phyloP scores from a whole-genome alignment of 345 rosid genomes.

The Pseudoturritis turrita region DNA sequence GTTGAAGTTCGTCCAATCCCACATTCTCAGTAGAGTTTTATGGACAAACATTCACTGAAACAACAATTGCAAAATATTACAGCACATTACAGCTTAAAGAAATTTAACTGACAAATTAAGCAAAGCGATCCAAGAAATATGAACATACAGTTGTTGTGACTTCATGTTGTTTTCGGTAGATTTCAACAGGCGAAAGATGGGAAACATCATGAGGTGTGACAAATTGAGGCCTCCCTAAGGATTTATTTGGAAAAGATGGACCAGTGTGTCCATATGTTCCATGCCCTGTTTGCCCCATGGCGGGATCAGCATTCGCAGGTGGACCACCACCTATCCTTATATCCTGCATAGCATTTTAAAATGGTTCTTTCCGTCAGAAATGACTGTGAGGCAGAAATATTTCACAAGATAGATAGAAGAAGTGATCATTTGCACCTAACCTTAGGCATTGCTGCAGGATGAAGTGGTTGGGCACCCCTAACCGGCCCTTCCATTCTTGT shows the following conservation, averaged over 20 bases:
- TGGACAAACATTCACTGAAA: conserved; percentile 41
- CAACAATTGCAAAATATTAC: conserved; percentile 32
- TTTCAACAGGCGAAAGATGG: conserved; percentile 62
- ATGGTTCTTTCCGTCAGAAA: neutral
- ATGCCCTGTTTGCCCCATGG: conserved; percentile 45
- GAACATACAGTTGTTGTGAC: conserved; percentile 72
- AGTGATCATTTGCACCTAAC: conserved; percentile 31
- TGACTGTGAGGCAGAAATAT: neutral
- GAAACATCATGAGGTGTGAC: conserved; percentile 41
- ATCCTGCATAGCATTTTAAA: conserved; percentile 45
- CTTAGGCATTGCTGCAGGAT: conserved; percentile 51
- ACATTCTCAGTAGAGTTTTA: conserved; percentile 33
- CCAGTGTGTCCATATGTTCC: conserved; percentile 43
- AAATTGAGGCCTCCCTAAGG: conserved; percentile 45
- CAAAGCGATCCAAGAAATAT: neutral
- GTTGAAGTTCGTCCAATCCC: conserved; percentile 37
- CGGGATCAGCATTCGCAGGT: conserved; percentile 38
- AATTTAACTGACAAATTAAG: neutral
- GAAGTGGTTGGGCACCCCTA: conserved; percentile 53
- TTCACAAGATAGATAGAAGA: neutral
- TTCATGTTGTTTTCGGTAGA: conserved; percentile 80
- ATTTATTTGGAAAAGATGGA: conserved; percentile 49
- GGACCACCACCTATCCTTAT: conserved; percentile 42
- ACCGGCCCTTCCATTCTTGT: conserved; percentile 53
- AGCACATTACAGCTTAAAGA: conserved; percentile 17